Evolutionary conservation across 345 rosid genomes (phyloP).

Genomic region (Eucalyptus globulus): DNA sequence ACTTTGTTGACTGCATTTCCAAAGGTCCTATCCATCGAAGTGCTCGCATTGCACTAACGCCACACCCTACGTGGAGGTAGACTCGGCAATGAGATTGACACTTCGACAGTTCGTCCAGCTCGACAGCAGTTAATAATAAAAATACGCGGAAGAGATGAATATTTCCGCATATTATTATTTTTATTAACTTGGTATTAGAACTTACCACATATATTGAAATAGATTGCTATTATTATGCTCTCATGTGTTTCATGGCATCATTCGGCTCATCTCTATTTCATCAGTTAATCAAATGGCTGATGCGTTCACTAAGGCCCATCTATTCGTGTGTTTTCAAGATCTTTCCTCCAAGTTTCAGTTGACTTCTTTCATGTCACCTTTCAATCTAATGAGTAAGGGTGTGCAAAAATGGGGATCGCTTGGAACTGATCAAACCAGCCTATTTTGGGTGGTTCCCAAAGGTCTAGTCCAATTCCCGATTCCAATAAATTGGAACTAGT

Average conservation of each 20-base stretch:
- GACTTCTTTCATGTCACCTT: not conserved
- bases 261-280: not conserved
- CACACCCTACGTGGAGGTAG: not conserved
- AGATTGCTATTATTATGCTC: not conserved
- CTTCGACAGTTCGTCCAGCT: not conserved
- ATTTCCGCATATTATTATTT: not conserved
- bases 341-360: not conserved
- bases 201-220: too few relatives aligned
- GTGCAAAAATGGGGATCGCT: accelerated
- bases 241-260: not conserved
- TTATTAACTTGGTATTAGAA: too few relatives aligned
- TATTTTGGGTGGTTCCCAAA: accelerated
- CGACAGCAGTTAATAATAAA: not conserved
- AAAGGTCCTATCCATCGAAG: not conserved
- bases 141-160: not conserved
- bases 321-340: accelerated
- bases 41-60: not conserved
- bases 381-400: too few relatives aligned
- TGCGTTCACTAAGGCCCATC: not conserved
- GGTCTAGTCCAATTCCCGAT: too few relatives aligned
- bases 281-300: not conserved
- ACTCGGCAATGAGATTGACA: not conserved
- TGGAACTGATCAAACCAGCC: accelerated
- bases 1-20: not conserved
- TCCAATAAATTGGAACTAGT: too few relatives aligned